Percentiles rank a stretch among this genome's conserved stretches.
Evolutionary conservation across 768 basidiomycete genomes (phyloP).

Genomic region (Lactifluus pinguis): DNA sequence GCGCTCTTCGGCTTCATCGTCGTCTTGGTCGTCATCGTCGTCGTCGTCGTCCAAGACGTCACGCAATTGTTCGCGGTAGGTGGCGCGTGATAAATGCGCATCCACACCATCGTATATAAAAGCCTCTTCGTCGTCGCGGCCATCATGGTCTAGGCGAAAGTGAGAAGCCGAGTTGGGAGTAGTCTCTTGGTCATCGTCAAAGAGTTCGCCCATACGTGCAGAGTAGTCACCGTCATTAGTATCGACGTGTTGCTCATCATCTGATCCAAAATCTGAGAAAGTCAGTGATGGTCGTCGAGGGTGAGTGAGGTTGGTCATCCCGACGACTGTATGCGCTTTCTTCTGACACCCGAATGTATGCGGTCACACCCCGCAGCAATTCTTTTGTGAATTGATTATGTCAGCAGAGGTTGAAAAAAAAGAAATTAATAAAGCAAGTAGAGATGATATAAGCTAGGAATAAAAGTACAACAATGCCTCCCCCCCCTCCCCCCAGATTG

Average conservation of each 20-base stretch:
- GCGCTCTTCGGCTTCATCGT: conserved; percentile 27
- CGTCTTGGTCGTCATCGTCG: conserved; percentile 29
- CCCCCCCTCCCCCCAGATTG: too few relatives aligned
- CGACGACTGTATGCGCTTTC: not conserved
- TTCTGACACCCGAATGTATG: not conserved
- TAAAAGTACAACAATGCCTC: conserved; percentile 16
- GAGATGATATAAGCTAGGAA: conserved; percentile 17
- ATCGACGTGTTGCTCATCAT: conserved; percentile 35
- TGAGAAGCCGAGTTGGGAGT: not conserved
- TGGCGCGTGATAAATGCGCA: conserved; percentile 36
- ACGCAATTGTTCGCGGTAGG: conserved; percentile 59
- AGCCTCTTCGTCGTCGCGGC: conserved; percentile 37
- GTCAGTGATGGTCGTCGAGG: conserved; percentile 20
- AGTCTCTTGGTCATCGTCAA: conserved; percentile 33
- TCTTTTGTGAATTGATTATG: not conserved
- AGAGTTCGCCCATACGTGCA: conserved; percentile 58
- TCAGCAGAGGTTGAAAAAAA: not conserved
- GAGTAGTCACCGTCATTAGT: conserved; percentile 50
- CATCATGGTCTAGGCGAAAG: conserved; percentile 19
- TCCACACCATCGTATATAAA: conserved; percentile 74
- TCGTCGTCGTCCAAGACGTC: conserved; percentile 65
- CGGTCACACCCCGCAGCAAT: too few relatives aligned
- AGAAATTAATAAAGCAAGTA: conserved; percentile 11
- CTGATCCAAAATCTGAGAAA: conserved; percentile 33
- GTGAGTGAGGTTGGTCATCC: conserved; percentile 6